Conservation (phyloP, 257 asterid species). For the Plantago elongata region DNA sequence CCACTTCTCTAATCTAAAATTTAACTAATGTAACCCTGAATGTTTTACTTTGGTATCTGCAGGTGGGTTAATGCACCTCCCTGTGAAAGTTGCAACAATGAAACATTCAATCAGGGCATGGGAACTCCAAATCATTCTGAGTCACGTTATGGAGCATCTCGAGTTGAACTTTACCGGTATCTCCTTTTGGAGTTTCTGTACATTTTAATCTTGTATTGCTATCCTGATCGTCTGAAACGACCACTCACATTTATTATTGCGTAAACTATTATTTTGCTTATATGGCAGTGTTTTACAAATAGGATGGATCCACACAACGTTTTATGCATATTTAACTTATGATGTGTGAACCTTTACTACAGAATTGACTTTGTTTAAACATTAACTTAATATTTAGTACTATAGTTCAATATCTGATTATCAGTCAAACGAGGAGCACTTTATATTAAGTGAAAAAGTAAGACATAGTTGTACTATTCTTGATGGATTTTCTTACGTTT, state of each 20-base stretch:
- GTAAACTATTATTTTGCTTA: not conserved
- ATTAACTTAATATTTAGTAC: not conserved
- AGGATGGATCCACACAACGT: not conserved
- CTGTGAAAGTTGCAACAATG: conserved; percentile 69
- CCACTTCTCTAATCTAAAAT: not conserved
- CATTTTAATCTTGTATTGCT: conserved; percentile 15
- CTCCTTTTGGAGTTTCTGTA: conserved; percentile 1
- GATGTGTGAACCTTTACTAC: not conserved
- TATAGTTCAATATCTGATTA: not conserved
- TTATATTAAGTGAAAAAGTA: not conserved
- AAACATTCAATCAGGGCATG: conserved; percentile 69
- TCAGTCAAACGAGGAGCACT: not conserved
- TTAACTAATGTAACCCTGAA: conserved; percentile 11
- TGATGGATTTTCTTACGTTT: conserved; percentile 28
- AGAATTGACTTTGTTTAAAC: not conserved
- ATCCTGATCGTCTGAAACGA: conserved; percentile 4
- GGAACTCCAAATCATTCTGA: conserved; percentile 62
- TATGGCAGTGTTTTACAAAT: not conserved
- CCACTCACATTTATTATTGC: not conserved
- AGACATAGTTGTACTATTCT: conserved; percentile 17
- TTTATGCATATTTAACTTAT: not conserved
- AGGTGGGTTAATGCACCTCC: conserved; percentile 98
- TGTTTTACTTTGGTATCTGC: conserved; percentile 24
- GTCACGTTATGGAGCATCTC: conserved; percentile 65
- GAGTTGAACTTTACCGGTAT: conserved; percentile 84